Percentiles rank a stretch among this genome's conserved stretches.
These are phyloP conservation scores for Kwoniella sp. DNA, from an alignment of 768 basidiomycete genomes.

Conservation along the genomic window DNA sequence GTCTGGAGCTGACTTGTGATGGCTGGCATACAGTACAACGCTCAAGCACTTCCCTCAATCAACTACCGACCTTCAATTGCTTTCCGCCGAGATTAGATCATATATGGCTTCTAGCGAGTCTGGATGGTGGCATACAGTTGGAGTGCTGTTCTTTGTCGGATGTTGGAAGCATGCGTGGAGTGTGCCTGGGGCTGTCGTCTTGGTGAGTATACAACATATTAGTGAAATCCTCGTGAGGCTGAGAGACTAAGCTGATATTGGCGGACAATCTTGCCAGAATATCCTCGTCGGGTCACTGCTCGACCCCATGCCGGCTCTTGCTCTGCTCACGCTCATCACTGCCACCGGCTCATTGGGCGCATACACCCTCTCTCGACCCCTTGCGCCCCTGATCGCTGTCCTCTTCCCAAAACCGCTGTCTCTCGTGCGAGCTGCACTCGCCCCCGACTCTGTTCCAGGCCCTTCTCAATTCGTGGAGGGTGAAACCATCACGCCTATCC, in stretches of 20 bases:
- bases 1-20: not conserved
- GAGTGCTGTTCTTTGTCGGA: constrained; percentile 77
- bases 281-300: constrained; percentile 85
- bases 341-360: constrained; percentile 82
- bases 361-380: constrained; percentile 75
- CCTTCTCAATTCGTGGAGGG: constrained; percentile 6
- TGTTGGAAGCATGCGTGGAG: constrained; percentile 98
- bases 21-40: constrained; percentile 37
- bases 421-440: constrained; percentile 77
- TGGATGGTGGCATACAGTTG: constrained; percentile 68
- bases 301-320: constrained; percentile 75
- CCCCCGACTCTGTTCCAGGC: constrained; percentile 57
- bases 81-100: constrained; percentile 50
- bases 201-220: constrained; percentile 53
- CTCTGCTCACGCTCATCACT: constrained; percentile 80
- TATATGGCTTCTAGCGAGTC: constrained; percentile 49
- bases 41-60: constrained; percentile 49
- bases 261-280: constrained; percentile 65
- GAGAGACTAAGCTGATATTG: constrained; percentile 11
- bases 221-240: constrained; percentile 45
- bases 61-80: constrained; percentile 51
- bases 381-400: constrained; percentile 78
- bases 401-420: constrained; percentile 82
- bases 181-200: constrained; percentile 87
- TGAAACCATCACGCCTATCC: constrained; percentile 37